Base-by-base conservation (phyloP, 177 flowering plant species). In the Telopea speciosissima region DNA sequence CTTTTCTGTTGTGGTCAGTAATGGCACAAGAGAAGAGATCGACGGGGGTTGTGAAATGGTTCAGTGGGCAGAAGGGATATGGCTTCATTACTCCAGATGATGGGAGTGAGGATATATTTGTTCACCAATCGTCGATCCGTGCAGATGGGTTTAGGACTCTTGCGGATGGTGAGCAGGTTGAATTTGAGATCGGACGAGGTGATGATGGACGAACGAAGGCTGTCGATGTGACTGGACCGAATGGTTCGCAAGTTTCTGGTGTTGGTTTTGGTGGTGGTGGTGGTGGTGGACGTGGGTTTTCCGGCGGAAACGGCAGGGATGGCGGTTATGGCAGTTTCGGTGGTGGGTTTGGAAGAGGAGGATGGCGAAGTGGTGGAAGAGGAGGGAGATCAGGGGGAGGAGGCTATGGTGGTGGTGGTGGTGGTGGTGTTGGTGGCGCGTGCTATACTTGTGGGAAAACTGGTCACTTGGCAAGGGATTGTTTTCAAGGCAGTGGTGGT, bases 61-160 rank as follows among this genome's bases (percentile, higher is more conserved):
- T 81, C 68, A 83, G 81, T 56, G 82, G 81, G 1, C 85, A 75
- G 76, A 83, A 72, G 61, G 85, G 85, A 10, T 83, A 75, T 75
- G 85, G 84, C 3, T 83, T 83, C 77, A 80, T 83, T 24, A 77
- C 82, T 17, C 84, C 85, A 1, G 79, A 81, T 7, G 76, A 76
- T 22, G 84, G 80, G 42, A 36, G 40, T 8, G 84, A 83, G 19
- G 85, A 83, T 60, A 81, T 83, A 63, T 83, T 83, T 67, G 85
- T 83, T 62, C 85, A 83, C 72, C 83, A 83, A 71, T 79, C 82
- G 58, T 75, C 82, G 31, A 83, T 83, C 76, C 77, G 67, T 7
- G 73, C 84, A 63, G 79, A 77, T n/a, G 84, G 85, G 14, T 83
- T 81, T 58, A 80, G 85, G 25, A 78, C 84, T 36, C 79, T 83